Percentiles rank a stretch among this genome's conserved stretches.
These are phyloP conservation scores for Diversispora eburnea DNA, from an alignment of 192 early-diverging fungal genomes.

Conservation along the genomic window DNA sequence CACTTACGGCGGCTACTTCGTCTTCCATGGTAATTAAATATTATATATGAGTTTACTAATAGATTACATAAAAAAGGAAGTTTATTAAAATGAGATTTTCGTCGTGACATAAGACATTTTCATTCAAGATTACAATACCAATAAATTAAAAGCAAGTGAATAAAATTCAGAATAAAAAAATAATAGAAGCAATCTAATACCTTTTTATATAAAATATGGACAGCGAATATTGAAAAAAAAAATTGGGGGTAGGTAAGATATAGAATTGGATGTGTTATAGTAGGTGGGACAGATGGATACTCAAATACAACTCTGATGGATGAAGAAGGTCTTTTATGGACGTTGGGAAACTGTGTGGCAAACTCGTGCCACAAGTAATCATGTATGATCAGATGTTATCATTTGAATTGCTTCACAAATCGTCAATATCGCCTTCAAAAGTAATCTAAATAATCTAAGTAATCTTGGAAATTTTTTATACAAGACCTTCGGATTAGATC, in stretches of 20 bases:
- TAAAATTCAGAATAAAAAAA: background rate
- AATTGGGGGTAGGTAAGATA: constrained; percentile 1
- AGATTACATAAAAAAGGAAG: background rate
- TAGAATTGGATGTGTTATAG: background rate
- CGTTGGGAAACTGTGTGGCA: background rate
- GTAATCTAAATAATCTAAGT: too few relatives aligned
- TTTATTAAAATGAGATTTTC: background rate
- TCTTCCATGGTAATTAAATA: constrained; percentile 57
- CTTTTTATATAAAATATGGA: background rate
- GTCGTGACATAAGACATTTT: background rate
- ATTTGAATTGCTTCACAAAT: background rate
- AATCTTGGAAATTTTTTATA: too few relatives aligned
- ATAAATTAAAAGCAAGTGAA: background rate
- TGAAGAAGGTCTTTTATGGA: background rate
- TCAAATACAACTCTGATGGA: too few relatives aligned
- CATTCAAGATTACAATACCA: background rate
- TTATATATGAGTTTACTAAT: background rate
- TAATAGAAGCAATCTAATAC: background rate
- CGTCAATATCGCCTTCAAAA: too few relatives aligned
- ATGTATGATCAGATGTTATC: background rate
- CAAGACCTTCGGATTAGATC: too few relatives aligned
- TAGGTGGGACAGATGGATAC: background rate
- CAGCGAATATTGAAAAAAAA: constrained; percentile 1
- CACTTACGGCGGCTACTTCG: constrained; percentile 81
- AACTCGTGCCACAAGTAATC: background rate